phyloP scores from a whole-genome alignment of 2,329 filamentous ascomycete species.

The Cladosporium sp. region DNA sequence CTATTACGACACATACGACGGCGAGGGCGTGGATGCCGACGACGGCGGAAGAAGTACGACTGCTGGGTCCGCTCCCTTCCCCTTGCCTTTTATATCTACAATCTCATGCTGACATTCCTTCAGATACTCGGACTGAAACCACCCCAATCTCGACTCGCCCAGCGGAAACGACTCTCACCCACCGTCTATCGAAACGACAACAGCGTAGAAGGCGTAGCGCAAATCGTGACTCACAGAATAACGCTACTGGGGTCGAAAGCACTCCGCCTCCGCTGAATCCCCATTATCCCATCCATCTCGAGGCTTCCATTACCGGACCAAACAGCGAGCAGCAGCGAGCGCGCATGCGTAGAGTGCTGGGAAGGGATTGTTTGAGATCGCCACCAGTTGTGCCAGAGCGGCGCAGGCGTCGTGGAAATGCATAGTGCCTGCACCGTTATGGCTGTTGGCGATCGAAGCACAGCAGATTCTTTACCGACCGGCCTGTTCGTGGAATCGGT shows the following conservation, averaged over 20 bases:
- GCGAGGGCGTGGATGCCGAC: neutral
- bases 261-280: neutral
- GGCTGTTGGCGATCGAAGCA: too few relatives aligned
- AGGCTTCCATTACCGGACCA: too few relatives aligned
- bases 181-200: slow-evolving; percentile 4
- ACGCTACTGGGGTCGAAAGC: neutral
- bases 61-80: slow-evolving; percentile 21
- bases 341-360: slow-evolving; percentile 4
- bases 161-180: slow-evolving; percentile 2
- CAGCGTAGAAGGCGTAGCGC: neutral
- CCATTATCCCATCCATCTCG: too few relatives aligned
- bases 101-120: slow-evolving; percentile 12
- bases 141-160: neutral
- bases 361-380: slow-evolving; percentile 5
- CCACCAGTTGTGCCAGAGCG: neutral
- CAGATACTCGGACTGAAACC: slow-evolving; percentile 18
- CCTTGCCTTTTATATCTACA: neutral
- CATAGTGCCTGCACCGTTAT: neutral
- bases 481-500: too few relatives aligned
- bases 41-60: slow-evolving; percentile 19
- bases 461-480: too few relatives aligned
- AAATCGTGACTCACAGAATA: neutral
- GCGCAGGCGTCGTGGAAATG: neutral
- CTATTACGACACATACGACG: slow-evolving; percentile 8
- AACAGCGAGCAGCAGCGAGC: slow-evolving; percentile 5